Evolutionary conservation across 163 green algal species (phyloP).

Genomic region (Scenedesmus sp.): DNA sequence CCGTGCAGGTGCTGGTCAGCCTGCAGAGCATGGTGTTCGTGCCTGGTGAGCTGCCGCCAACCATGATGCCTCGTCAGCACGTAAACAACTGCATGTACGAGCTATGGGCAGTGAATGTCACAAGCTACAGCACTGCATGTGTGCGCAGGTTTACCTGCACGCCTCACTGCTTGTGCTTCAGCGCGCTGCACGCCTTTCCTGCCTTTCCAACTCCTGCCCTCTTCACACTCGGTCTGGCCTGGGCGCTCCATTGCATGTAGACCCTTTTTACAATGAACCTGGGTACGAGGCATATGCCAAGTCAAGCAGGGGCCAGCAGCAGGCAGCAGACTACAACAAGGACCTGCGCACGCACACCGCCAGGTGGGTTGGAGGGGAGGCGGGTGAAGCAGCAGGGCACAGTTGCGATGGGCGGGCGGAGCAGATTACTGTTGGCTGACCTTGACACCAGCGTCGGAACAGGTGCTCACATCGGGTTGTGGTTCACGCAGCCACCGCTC

Average conservation of each 20-base stretch:
- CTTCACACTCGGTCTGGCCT: background rate
- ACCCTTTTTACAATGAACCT: conserved; percentile 95
- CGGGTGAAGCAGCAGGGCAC: background rate
- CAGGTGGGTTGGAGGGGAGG: background rate
- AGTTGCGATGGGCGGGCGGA: too few relatives aligned
- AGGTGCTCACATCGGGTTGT: too few relatives aligned
- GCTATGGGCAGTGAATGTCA: too few relatives aligned
- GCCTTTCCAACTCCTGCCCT: background rate
- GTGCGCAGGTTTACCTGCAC: too few relatives aligned
- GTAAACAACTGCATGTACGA: too few relatives aligned
- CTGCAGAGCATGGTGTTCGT: conserved; percentile 92
- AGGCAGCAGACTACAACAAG: conserved; percentile 70
- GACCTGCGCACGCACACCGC: conserved; percentile 34
- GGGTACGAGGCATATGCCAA: conserved; percentile 68
- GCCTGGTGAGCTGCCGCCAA: background rate
- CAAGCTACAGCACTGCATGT: too few relatives aligned
- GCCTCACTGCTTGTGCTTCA: too few relatives aligned
- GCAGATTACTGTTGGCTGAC: too few relatives aligned
- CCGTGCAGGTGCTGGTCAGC: conserved; percentile 84
- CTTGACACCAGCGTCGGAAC: too few relatives aligned
- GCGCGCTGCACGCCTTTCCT: too few relatives aligned
- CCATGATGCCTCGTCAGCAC: background rate
- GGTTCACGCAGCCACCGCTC: too few relatives aligned
- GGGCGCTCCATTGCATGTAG: background rate
- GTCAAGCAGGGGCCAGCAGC: conserved; percentile 59